Evolutionary conservation across 768 basidiomycete genomes (phyloP), one percentile per base, ranked within the genome.

Genomic region (Termitomyces sp.): DNA sequence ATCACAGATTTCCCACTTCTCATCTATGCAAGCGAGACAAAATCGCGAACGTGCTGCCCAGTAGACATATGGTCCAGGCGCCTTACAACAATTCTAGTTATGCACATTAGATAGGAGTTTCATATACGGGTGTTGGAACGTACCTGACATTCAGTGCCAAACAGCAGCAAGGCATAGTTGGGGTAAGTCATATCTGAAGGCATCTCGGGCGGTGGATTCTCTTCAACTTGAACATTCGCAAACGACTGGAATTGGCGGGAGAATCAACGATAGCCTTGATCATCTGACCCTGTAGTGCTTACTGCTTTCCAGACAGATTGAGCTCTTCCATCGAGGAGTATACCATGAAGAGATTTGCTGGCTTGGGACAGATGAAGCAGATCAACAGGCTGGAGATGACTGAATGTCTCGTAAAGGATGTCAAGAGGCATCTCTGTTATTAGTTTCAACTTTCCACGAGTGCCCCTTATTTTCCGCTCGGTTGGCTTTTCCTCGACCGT

Each of bases 331-430:
- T 63, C 62, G 48, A 76, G 63, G 28, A 81, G 67, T 9, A 79
- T 69, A 3, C 58, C 59, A 18, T 76, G 73, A 45, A 81, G 66
- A 1, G 63, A 65, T 64, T 76, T 76, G 36, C 66, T 74, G 3
- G 79, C 71, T 45, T 75, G 65, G 0, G 78, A 73, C 6, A 81
- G 70, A 55, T 70, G 67, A 20, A 83, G 68, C 9, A 82, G 64
- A 60, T 81, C 79, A 11, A 67, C 22, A 32, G 79, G 78, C 28
- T 74, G 59, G 8, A 81, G 66, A 36, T 76, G 67, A 8, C 69
- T 63, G 62, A 78, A 75, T 24, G 79, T 77, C 71, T 82, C 71
- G n/a, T 70, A 63, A 11, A 75, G 66, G 12, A 75, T 65, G 50
- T 76, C 75, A 39, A 76, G 32, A 5, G 74, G 75, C 55, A 76